Evolutionary conservation across 2,329 filamentous ascomycete genomes (phyloP), one percentile per base, ranked within the genome.

Genomic region (Exophiala alcalophila): DNA sequence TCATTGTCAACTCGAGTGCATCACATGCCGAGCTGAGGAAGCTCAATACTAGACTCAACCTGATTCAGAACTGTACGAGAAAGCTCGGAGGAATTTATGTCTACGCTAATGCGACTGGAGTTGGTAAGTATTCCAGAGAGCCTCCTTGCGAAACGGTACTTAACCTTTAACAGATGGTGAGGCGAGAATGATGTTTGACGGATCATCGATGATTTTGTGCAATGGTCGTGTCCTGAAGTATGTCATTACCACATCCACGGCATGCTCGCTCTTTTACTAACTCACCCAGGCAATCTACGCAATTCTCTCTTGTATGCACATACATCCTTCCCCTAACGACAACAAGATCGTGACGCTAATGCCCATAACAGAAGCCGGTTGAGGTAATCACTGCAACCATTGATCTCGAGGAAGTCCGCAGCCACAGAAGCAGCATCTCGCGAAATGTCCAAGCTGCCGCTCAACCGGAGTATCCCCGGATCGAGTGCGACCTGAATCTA

Each of bases 11-110:
- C 61, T 79, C 74, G 3, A 80, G 74, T 39, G 84, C 80, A 5
- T 80, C 73, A 9, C 86, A 91, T 60, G 78, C 80, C 56, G 75
- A 80, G 53, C 64, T 87, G 6, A 69, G 80, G 12, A 88, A 88
- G 60, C 72, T 88, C 0, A 66, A 82, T 44, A 77, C 69, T 0
- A 68, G 81, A 2, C 65, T 88, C 19, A 72, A 78, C 4, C 65
- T 89, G 4, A 87, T 88, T 40, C 67, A 69, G 1, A 76, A 85
- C 54, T 80, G 80, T 0, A 87, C 83, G 25, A n/a, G 39, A 15
- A 52, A 48, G 31, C 31, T 62, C 45, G 68, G 68, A 11, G 70
- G 70, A 20, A 66, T 72, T 23, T 72, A 72, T 46, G 56, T 81
- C 25, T 86, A 86, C 57, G 69, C 78, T 1, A 80, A 78, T 47